phyloP scores from a whole-genome alignment of 306 rosid genomes.

The Argentina anserina region DNA sequence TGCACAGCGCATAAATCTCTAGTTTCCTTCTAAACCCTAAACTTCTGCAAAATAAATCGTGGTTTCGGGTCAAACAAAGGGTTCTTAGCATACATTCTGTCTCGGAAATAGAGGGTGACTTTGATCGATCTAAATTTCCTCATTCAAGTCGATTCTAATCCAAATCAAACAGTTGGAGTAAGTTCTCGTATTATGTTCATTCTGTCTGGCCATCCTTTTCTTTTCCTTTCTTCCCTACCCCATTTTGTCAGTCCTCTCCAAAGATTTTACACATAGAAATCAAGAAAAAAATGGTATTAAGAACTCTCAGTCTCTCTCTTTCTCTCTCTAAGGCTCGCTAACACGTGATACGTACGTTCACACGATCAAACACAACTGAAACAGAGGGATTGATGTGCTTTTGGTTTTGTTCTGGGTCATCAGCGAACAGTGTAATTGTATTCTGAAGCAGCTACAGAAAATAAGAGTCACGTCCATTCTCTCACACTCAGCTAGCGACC shows the following conservation, averaged over 20 bases:
- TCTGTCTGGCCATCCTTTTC: conserved; percentile 7
- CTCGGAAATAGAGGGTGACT: conserved; percentile 4
- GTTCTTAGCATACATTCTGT: no score
- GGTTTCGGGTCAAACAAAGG: no score
- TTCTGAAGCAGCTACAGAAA: not conserved
- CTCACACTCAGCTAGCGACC: not conserved
- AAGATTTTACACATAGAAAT: conserved; percentile 35
- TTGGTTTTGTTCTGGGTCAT: not conserved
- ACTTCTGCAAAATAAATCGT: not conserved
- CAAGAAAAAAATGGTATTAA: conserved; percentile 29
- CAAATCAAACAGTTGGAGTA: not conserved
- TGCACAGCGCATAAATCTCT: not conserved
- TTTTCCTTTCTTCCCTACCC: conserved; percentile 16
- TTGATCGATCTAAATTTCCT: conserved; percentile 23
- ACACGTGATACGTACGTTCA: conserved; percentile 7
- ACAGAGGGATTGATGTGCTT: conserved; percentile 16
- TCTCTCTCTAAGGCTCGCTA: not conserved
- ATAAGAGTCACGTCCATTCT: conserved; percentile 5
- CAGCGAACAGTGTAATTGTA: not conserved
- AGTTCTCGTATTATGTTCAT: conserved; percentile 6
- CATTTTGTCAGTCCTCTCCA: conserved; percentile 30
- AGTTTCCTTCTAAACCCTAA: not conserved
- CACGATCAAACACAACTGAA: conserved; percentile 10
- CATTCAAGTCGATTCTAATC: conserved; percentile 31
- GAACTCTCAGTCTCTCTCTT: conserved; percentile 29